Evolutionary conservation across 495 filamentous ascomycete species (phyloP), one percentile per base, ranked within the genome.

Genomic region (Neurospora tetraspora): DNA sequence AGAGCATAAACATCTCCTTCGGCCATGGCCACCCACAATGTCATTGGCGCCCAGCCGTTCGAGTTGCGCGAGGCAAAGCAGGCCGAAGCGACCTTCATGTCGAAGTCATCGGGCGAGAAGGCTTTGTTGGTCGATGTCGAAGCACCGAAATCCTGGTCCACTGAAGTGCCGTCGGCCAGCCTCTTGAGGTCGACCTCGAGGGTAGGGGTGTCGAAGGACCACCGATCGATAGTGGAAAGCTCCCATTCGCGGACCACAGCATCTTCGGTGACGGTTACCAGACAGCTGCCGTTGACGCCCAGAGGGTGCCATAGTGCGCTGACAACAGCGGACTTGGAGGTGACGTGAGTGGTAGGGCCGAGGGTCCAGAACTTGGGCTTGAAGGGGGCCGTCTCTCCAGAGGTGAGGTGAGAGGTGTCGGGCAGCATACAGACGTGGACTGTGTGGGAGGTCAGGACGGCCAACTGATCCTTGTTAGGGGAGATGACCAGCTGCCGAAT

Each of bases 231-330:
- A 39, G 88, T 83, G 53, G 93, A 91, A 36, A 97, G 77, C 80
- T 97, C 94, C 94, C 94, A 97, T 39, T 97, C 81, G 16, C 94
- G 89, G 18, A 97, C 91, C 9, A 93, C 88, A 10, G 93, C 93
- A 78, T 97, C 94, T 47, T 88, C 87, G 5, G 94, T 97, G 65
- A 97, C 86, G 0, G 94, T 97, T 3, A 97, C 91, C 11, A 97
- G 82, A 68, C 90, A 90, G 23, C 88, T 90, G 37, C 89, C 88
- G 71, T 87, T 86, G 12, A 91, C 85, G 0, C 93, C 93, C 1
- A 96, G 85, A 1, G 94, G 94, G 83, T 97, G 94, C 94, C 94
- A 97, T 72, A 97, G 70, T 11, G 90, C 89, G 7, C 92, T 93
- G 1, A 88, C 89, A 23, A 97, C 85, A 0, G 92, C 88, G 1